A percentile compares a stretch with the other conserved stretches of the same genome.
These are phyloP conservation scores for Dentipellis sp. DNA, from an alignment of 768 basidiomycete species.

Conservation along the genomic window DNA sequence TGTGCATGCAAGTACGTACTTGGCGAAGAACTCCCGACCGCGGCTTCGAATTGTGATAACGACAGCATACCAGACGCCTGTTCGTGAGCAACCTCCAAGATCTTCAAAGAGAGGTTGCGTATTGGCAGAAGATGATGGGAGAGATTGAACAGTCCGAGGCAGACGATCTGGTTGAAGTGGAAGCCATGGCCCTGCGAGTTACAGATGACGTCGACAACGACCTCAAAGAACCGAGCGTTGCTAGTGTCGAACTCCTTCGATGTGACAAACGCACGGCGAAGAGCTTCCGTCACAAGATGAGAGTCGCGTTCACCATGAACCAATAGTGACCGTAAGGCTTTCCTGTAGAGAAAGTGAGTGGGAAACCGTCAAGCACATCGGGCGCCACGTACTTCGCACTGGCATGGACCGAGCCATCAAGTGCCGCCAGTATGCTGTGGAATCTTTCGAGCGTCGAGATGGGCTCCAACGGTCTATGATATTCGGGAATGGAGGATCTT, in stretches of 20 bases:
- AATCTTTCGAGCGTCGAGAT: constrained; percentile 52
- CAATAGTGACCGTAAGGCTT: constrained; percentile 65
- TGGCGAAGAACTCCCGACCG: constrained; percentile 60
- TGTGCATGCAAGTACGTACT: constrained; percentile 78
- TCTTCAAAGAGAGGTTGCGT: constrained; percentile 69
- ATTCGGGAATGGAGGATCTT: constrained; percentile 33
- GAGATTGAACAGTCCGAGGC: constrained; percentile 77
- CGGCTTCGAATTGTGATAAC: constrained; percentile 66
- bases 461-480: constrained; percentile 44
- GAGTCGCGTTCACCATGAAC: constrained; percentile 39
- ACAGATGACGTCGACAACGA: constrained; percentile 62
- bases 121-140: constrained; percentile 58
- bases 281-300: constrained; percentile 51
- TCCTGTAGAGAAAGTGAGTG: constrained; percentile 35
- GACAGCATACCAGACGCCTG: constrained; percentile 57
- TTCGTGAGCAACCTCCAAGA: constrained; percentile 65
- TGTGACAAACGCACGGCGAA: constrained; percentile 62
- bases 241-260: constrained; percentile 43
- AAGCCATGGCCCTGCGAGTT: constrained; percentile 46
- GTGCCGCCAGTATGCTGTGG: constrained; percentile 58
- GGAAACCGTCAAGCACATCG: neutral
- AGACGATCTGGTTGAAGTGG: constrained; percentile 65
- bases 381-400: constrained; percentile 53
- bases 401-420: constrained; percentile 36
- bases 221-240: constrained; percentile 66